Conservation (phyloP, 495 filamentous ascomycete genomes). For the Hypoxylon trugodes region DNA sequence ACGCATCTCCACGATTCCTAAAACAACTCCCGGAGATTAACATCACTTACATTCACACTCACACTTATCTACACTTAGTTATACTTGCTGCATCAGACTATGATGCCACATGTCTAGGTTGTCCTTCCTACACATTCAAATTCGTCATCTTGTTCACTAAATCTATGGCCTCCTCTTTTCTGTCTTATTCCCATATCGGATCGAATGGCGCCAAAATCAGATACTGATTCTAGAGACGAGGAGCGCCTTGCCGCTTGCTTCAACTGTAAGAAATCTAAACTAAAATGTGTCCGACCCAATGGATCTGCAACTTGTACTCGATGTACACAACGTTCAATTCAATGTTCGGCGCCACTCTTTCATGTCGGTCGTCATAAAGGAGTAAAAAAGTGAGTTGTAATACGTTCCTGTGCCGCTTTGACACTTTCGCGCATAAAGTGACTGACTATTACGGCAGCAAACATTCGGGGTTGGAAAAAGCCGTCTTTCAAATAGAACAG, state of each 20-base stretch:
- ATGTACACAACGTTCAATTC: slow-evolving; percentile 63
- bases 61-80: no score
- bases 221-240: slow-evolving; percentile 40
- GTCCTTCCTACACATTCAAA: no score
- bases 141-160: slow-evolving; percentile 21
- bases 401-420: background rate
- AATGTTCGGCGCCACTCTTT: slow-evolving; percentile 73
- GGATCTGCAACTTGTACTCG: slow-evolving; percentile 66
- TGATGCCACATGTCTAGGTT: no score
- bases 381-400: slow-evolving; percentile 71
- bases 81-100: no score
- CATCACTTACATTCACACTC: no score
- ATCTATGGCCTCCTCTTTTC: slow-evolving; percentile 39
- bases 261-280: slow-evolving; percentile 72
- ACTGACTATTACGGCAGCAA: slow-evolving; percentile 57
- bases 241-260: slow-evolving; percentile 67
- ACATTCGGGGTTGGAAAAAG: slow-evolving; percentile 75
- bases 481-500: slow-evolving; percentile 76
- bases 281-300: slow-evolving; percentile 64
- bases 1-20: background rate
- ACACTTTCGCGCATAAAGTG: slow-evolving; percentile 25
- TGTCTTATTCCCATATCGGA: slow-evolving; percentile 35
- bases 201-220: slow-evolving; percentile 41
- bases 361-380: slow-evolving; percentile 77
- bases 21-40: slow-evolving; percentile 29